Base-by-base conservation (phyloP, 805 yeast species). In the Millerago galiae region DNA sequence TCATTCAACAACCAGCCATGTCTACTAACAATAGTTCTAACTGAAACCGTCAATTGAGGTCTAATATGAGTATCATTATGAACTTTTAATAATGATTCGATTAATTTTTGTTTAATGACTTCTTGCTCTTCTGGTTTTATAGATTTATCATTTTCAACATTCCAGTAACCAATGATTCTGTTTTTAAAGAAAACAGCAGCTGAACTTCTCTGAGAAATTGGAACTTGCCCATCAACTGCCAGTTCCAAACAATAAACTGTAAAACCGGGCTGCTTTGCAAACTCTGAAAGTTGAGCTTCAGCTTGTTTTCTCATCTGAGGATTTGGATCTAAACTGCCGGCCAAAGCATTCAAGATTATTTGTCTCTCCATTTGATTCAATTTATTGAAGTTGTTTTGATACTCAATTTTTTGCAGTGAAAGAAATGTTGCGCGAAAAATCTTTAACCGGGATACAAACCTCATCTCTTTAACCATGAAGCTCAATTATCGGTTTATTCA, bases 141-240 rank as follows among this genome's bases (percentile, higher is more conserved):
- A 5, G 58, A 60, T n/a, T 54, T 55, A 11, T 54, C 63, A 11
- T 49, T 45, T 3, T 53, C 37, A 34, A 49, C 54, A 18, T 62
- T 61, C 89, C 90, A 82, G 41, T 71, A 67, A 32, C 70, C 64
- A 33, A 70, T 70, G 27, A 83, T 65, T 43, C 75, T 68, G 58
- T 83, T 83, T 56, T 84, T 84, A 60, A 82, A 75, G 56, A 76
- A 81, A 6, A 84, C 82, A 0, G 83, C 81, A 6, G 83, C 71
- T 11, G 86, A 81, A 46, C 75, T 65, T 45, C 78, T 69, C 39
- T 77, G 70, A 11, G 67, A 66, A 7, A 53, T 46, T 5, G 75
- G 64, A 26, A 68, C 62, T 4, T 66, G 60, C 3, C 58, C 58
- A 50, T 79, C 81, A 9, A 64, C 58, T 12, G 75, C 67, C 36